phyloP scores from a whole-genome alignment of 1,284 basidiomycete species.

The Schizophyllum commune region DNA sequence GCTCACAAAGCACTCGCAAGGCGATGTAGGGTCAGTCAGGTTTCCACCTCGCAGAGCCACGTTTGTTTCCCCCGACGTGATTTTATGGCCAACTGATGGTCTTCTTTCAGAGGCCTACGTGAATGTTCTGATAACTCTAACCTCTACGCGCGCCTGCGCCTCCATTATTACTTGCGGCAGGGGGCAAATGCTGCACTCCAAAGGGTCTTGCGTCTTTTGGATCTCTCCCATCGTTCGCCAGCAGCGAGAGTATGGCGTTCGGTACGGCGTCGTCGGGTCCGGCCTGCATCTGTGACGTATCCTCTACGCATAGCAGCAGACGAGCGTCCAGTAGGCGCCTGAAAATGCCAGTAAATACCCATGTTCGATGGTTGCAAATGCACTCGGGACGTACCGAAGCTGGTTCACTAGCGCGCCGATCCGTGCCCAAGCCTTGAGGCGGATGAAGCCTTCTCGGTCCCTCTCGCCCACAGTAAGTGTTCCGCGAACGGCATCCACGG shows the following conservation, averaged over 20 bases:
- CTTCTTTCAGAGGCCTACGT: too few relatives aligned
- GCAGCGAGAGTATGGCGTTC: conserved; percentile 61
- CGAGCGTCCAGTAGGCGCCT: conserved; percentile 68
- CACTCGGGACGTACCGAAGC: conserved; percentile 47
- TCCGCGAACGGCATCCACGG: conserved; percentile 73
- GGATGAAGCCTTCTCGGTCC: conserved; percentile 36
- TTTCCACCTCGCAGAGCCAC: too few relatives aligned
- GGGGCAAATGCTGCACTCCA: neutral
- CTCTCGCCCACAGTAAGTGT: conserved; percentile 62
- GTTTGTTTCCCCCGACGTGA: too few relatives aligned
- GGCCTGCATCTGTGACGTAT: conserved; percentile 34
- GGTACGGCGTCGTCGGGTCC: conserved; percentile 51
- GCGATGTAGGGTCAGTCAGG: too few relatives aligned
- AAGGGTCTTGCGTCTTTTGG: neutral
- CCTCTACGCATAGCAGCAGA: conserved; percentile 50
- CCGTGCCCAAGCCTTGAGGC: conserved; percentile 76
- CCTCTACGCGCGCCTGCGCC: too few relatives aligned
- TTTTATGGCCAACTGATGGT: too few relatives aligned
- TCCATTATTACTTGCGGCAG: neutral
- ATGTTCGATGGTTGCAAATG: conserved; percentile 1
- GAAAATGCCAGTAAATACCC: neutral
- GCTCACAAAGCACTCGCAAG: too few relatives aligned
- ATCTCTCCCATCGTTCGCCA: conserved; percentile 47
- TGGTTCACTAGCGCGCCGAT: conserved; percentile 90
- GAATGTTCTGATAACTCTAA: too few relatives aligned